Conservation (phyloP, 345 rosid genomes). For the Turritis glabra region DNA sequence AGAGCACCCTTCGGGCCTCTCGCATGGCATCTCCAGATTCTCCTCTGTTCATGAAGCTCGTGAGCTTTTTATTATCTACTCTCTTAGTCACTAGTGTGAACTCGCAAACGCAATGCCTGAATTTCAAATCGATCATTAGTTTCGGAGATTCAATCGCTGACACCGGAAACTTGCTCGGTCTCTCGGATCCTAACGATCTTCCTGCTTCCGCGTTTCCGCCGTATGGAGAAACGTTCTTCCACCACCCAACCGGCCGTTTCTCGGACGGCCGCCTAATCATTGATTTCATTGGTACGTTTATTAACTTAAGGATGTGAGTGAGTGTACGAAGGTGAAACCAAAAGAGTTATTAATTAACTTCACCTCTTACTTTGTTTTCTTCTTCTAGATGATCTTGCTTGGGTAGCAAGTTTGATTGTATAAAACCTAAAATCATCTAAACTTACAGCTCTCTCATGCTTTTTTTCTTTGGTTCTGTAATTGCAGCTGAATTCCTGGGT, state of each 20-base stretch:
- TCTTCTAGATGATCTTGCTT: not conserved
- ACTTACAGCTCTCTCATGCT: too few relatives aligned
- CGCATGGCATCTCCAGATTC: constrained; percentile 13
- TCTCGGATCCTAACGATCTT: constrained; percentile 17
- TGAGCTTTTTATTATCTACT: not conserved
- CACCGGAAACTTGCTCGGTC: constrained; percentile 45
- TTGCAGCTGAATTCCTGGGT: constrained; percentile 44
- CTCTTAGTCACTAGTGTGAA: not conserved
- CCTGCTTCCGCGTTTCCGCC: constrained; percentile 40
- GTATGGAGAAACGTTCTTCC: constrained; percentile 52
- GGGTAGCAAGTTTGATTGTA: not conserved
- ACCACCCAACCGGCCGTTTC: constrained; percentile 50
- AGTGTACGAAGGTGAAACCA: too few relatives aligned
- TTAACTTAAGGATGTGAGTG: too few relatives aligned
- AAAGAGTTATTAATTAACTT: too few relatives aligned
- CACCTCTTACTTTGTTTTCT: not conserved
- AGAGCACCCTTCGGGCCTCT: not conserved
- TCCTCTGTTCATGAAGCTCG: constrained; percentile 5
- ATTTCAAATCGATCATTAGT: constrained; percentile 45
- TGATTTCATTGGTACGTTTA: constrained; percentile 51
- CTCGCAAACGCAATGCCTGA: constrained; percentile 1
- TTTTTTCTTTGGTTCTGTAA: not conserved
- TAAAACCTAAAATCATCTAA: not conserved
- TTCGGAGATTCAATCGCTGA: constrained; percentile 62
- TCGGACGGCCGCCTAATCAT: constrained; percentile 58